phyloP scores from a whole-genome alignment of 2,329 filamentous ascomycete genomes.

The Emericellopsis cladophorae region DNA sequence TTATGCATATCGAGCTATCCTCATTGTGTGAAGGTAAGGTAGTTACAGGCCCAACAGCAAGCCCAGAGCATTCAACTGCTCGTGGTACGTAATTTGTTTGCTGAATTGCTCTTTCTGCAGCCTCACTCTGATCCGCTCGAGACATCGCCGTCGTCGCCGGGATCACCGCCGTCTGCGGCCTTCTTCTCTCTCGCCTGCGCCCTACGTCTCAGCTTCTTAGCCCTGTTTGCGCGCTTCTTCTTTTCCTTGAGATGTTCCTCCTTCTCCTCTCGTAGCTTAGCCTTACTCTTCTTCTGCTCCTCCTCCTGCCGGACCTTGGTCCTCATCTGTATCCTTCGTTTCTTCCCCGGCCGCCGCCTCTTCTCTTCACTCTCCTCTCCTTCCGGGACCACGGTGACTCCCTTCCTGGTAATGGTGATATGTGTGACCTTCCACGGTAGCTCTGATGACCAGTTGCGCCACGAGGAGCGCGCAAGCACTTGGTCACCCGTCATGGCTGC shows the following conservation, averaged over 20 bases:
- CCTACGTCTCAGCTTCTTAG: conserved; percentile 46
- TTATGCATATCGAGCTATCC: too few species aligned
- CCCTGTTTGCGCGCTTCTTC: conserved; percentile 47
- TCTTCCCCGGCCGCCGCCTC: conserved; percentile 42
- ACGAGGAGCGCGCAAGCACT: conserved; percentile 27
- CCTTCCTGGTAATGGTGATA: conserved; percentile 22
- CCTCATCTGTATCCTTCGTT: conserved; percentile 38
- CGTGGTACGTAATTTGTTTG: too few species aligned
- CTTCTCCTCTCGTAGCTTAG: conserved; percentile 23
- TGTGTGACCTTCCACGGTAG: conserved; percentile 45
- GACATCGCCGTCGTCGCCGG: too few species aligned
- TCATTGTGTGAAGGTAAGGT: too few species aligned
- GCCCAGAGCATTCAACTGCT: too few species aligned
- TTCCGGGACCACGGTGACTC: conserved; percentile 1
- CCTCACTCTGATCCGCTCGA: too few species aligned
- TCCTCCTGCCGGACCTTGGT: conserved; percentile 35
- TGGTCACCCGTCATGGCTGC: conserved; percentile 40
- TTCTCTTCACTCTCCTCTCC: conserved; percentile 13
- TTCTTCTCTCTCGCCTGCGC: conserved; percentile 46
- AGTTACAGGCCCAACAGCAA: too few species aligned
- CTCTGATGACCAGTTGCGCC: conserved; percentile 43
- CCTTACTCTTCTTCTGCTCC: conserved; percentile 35
- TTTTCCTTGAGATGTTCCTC: conserved; percentile 45
- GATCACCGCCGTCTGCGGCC: conserved; percentile 7
- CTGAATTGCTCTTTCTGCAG: too few species aligned